Conservation (phyloP, 1,284 basidiomycete genomes). For the Trichosporon ovoides region DNA sequence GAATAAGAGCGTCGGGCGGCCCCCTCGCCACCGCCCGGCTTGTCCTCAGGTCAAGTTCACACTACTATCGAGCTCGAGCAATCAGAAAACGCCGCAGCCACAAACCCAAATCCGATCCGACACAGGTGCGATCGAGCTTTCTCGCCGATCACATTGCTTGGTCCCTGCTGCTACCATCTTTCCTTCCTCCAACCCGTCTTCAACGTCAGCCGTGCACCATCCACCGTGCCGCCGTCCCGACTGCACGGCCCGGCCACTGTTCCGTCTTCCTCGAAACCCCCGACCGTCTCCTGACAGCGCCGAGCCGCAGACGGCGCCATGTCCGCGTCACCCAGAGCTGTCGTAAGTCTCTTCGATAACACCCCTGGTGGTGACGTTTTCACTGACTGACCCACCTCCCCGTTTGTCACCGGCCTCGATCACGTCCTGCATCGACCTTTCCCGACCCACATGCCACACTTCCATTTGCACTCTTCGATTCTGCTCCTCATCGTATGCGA, state of each 20-base stretch:
- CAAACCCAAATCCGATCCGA: slow-evolving; percentile 7
- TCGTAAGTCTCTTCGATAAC: neutral
- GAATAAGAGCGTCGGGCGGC: no score
- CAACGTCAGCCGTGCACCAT: slow-evolving; percentile 2
- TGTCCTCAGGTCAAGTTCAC: neutral
- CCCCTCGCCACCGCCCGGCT: no score
- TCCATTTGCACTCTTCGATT: neutral
- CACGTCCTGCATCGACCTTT: neutral
- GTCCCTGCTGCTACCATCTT: slow-evolving; percentile 1
- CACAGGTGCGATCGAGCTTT: slow-evolving; percentile 4
- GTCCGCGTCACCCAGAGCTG: slow-evolving; percentile 3
- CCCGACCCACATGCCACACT: neutral
- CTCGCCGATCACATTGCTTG: slow-evolving; percentile 6
- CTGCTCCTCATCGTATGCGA: no score
- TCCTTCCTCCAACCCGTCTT: neutral
- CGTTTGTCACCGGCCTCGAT: slow-evolving; percentile 5
- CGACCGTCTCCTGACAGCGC: neutral
- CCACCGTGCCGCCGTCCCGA: neutral
- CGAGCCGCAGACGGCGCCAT: neutral
- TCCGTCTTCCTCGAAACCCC: neutral
- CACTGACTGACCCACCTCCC: neutral
- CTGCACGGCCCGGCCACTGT: neutral
- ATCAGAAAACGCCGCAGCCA: slow-evolving; percentile 5
- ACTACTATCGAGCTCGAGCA: neutral
- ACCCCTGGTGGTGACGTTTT: neutral